These are phyloP conservation scores for Bacterosira constricta DNA, from an alignment of 108 stramenopile genomes.

Conservation along the genomic window DNA sequence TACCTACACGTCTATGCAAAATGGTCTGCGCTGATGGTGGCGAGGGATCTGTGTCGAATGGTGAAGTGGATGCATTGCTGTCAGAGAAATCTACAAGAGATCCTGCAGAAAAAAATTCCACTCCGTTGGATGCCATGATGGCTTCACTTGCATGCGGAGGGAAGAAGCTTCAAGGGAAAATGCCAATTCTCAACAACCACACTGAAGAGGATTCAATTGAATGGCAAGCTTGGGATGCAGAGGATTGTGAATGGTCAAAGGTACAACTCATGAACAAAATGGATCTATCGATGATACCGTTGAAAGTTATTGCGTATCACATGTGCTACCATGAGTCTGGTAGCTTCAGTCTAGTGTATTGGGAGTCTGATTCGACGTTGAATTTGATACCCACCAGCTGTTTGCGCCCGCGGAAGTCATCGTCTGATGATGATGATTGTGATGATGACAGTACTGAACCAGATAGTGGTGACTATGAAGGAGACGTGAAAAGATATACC, in stretches of 20 bases:
- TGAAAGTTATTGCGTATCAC: constrained; percentile 44
- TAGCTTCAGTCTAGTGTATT: constrained; percentile 26
- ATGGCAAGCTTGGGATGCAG: constrained; percentile 51
- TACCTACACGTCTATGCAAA: constrained; percentile 18
- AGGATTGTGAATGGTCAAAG: constrained; percentile 35
- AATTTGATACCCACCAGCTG: constrained; percentile 34
- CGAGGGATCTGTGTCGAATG: background rate
- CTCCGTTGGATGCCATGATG: constrained; percentile 32
- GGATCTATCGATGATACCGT: constrained; percentile 2
- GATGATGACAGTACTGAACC: constrained; percentile 7
- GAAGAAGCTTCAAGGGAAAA: constrained; percentile 10
- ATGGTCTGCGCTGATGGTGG: background rate
- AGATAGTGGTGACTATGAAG: background rate
- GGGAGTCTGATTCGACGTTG: constrained; percentile 43
- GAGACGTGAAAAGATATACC: background rate
- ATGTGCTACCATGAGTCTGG: constrained; percentile 43
- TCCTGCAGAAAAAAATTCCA: background rate
- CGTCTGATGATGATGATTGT: background rate
- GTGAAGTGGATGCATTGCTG: background rate
- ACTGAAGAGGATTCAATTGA: background rate
- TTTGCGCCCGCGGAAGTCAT: constrained; percentile 24
- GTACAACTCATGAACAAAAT: constrained; percentile 35
- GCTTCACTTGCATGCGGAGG: constrained; percentile 21
- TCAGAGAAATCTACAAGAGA: background rate
- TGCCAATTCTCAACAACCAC: background rate